phyloP scores from a whole-genome alignment of 495 filamentous ascomycete species.

The Annulohypoxylon nitens region DNA sequence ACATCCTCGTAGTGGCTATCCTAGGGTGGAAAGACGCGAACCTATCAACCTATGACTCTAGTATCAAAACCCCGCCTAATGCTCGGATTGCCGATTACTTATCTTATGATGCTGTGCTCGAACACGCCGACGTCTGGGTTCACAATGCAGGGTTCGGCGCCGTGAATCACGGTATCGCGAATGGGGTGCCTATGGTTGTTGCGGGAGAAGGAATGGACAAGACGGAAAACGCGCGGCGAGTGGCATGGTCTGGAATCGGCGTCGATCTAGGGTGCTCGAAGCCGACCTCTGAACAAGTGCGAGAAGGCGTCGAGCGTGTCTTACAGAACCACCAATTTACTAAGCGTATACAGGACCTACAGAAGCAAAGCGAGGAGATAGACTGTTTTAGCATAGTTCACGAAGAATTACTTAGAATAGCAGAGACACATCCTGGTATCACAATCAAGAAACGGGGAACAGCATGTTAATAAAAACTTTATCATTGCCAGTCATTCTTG shows the following conservation, averaged over 20 bases:
- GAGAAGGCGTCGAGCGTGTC: constrained; percentile 49
- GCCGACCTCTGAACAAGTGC: constrained; percentile 45
- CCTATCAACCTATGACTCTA: constrained; percentile 27
- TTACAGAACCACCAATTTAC: constrained; percentile 28
- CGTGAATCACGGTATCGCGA: constrained; percentile 55
- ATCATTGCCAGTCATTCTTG: constrained; percentile 13
- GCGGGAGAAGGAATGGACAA: constrained; percentile 58
- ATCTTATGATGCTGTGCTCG: constrained; percentile 54
- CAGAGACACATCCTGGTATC: constrained; percentile 29
- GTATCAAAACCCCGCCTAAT: constrained; percentile 45
- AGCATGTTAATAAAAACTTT: constrained; percentile 1
- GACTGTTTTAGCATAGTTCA: constrained; percentile 46
- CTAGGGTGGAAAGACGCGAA: constrained; percentile 48
- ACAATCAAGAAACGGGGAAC: constrained; percentile 16
- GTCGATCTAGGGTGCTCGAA: constrained; percentile 48
- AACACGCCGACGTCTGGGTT: constrained; percentile 54
- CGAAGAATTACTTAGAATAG: constrained; percentile 41
- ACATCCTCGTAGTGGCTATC: constrained; percentile 53
- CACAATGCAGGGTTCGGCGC: constrained; percentile 58
- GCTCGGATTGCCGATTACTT: constrained; percentile 53
- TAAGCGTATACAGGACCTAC: constrained; percentile 30
- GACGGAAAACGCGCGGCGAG: constrained; percentile 51
- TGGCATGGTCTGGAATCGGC: constrained; percentile 53
- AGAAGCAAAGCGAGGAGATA: constrained; percentile 46
- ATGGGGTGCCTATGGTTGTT: constrained; percentile 57